phyloP scores from a whole-genome alignment of 208 protist species.

The Trypanosoma vivax region DNA sequence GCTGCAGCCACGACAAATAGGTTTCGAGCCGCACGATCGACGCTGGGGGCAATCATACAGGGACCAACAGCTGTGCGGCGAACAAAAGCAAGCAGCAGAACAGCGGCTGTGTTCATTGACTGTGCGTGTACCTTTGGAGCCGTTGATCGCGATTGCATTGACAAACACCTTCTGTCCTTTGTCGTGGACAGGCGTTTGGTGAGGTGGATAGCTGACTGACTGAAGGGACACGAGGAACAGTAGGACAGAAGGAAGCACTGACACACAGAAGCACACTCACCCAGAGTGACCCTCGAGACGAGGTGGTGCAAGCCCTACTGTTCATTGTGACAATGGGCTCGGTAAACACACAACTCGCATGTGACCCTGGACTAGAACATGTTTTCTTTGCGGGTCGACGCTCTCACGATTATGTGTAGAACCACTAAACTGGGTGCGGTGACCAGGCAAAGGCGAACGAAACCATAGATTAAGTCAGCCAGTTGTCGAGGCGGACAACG shows the following conservation, averaged over 20 bases:
- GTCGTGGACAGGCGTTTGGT: neutral
- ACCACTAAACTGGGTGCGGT: neutral
- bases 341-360: slow-evolving; percentile 6
- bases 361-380: slow-evolving; percentile 4
- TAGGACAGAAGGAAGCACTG: slow-evolving; percentile 6
- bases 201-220: slow-evolving; percentile 19
- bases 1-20: slow-evolving; percentile 15
- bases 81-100: neutral
- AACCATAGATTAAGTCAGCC: neutral
- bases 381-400: slow-evolving; percentile 29
- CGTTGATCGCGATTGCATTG: slow-evolving; percentile 21
- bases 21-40: slow-evolving; percentile 18
- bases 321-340: slow-evolving; percentile 28
- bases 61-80: neutral
- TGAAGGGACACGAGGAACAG: neutral
- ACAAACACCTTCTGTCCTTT: neutral
- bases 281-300: slow-evolving; percentile 22
- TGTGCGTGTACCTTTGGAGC: too few species aligned
- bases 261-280: neutral
- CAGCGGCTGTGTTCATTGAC: too few species aligned
- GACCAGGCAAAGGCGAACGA: neutral
- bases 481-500: neutral
- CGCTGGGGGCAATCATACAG: slow-evolving; percentile 14
- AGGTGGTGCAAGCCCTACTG: slow-evolving; percentile 18
- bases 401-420: slow-evolving; percentile 14